Percentiles rank a stretch among this genome's conserved stretches.
These are phyloP conservation scores for Tylopilus cervinicoccineus DNA, from an alignment of 768 basidiomycete genomes.

Conservation along the genomic window DNA sequence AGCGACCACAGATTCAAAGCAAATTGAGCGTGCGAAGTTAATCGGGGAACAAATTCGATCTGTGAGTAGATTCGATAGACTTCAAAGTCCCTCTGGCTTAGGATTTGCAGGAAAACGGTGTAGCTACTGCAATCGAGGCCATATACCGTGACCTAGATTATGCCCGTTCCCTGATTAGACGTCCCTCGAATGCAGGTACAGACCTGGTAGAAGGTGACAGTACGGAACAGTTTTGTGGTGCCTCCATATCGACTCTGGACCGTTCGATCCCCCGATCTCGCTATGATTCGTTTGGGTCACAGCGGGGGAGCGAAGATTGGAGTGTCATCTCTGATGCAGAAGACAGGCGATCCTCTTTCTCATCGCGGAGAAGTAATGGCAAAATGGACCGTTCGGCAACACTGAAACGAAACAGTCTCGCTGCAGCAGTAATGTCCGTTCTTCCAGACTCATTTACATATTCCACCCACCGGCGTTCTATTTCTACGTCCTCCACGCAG, in stretches of 20 bases:
- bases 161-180: constrained; percentile 82
- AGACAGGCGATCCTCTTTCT: constrained; percentile 51
- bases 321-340: constrained; percentile 82
- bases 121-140: constrained; percentile 86
- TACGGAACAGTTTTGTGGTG: constrained; percentile 29
- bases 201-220: constrained; percentile 17
- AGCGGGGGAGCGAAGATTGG: constrained; percentile 75
- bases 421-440: constrained; percentile 58
- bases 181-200: constrained; percentile 26
- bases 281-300: constrained; percentile 55
- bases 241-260: constrained; percentile 25
- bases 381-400: constrained; percentile 33
- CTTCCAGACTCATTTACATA: constrained; percentile 51
- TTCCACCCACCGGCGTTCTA: constrained; percentile 39
- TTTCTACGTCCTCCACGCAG: constrained; percentile 30
- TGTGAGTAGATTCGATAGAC: constrained; percentile 39
- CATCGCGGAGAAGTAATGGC: constrained; percentile 45
- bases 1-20: constrained; percentile 86
- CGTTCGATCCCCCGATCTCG: constrained; percentile 40
- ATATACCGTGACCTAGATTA: constrained; percentile 98
- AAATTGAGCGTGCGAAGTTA: constrained; percentile 78
- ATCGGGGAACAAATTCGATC: constrained; percentile 85
- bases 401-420: constrained; percentile 60
- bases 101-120: constrained; percentile 82
- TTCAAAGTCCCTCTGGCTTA: constrained; percentile 1